These are phyloP conservation scores for Papiliotrema nemorosa DNA, from an alignment of 1,284 basidiomycete species.

Conservation along the genomic window DNA sequence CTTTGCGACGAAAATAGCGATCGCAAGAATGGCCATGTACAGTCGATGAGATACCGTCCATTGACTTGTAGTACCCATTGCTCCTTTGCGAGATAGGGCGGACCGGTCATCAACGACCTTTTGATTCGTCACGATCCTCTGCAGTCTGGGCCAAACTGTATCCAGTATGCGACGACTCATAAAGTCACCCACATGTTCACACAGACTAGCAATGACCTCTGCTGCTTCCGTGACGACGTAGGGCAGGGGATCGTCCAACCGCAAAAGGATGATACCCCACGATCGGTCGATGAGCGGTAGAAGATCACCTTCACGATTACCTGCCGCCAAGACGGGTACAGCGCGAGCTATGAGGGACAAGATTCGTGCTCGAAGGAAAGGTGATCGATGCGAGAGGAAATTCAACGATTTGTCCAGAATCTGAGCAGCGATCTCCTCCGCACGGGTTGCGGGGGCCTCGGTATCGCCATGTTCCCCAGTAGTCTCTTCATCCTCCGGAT, in stretches of 20 bases:
- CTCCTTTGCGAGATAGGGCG: constrained; percentile 60
- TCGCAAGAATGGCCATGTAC: constrained; percentile 66
- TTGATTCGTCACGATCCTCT: constrained; percentile 58
- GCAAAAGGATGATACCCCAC: constrained; percentile 84
- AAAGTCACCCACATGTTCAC: constrained; percentile 68
- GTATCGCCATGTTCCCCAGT: constrained; percentile 34
- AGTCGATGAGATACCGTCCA: constrained; percentile 65
- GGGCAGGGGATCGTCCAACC: constrained; percentile 66
- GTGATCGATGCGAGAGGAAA: constrained; percentile 81
- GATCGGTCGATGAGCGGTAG: constrained; percentile 76
- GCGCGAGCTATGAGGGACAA: constrained; percentile 68
- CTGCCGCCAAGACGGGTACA: constrained; percentile 63
- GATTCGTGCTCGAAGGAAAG: constrained; percentile 75
- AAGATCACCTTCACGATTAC: constrained; percentile 59
- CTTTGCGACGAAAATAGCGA: constrained; percentile 63
- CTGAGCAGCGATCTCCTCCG: constrained; percentile 70
- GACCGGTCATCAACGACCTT: constrained; percentile 59
- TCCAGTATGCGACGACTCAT: constrained; percentile 80
- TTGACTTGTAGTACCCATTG: constrained; percentile 22
- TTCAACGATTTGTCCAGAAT: constrained; percentile 81
- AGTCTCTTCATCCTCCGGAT: not conserved
- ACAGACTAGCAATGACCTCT: constrained; percentile 64
- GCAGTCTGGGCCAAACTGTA: constrained; percentile 82
- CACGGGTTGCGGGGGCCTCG: constrained; percentile 60
- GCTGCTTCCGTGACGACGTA: constrained; percentile 75